A percentile compares a stretch with the other conserved stretches of the same genome.
These are phyloP conservation scores for Vigna reflexopilosa DNA, from an alignment of 306 rosid species.

Conservation along the genomic window DNA sequence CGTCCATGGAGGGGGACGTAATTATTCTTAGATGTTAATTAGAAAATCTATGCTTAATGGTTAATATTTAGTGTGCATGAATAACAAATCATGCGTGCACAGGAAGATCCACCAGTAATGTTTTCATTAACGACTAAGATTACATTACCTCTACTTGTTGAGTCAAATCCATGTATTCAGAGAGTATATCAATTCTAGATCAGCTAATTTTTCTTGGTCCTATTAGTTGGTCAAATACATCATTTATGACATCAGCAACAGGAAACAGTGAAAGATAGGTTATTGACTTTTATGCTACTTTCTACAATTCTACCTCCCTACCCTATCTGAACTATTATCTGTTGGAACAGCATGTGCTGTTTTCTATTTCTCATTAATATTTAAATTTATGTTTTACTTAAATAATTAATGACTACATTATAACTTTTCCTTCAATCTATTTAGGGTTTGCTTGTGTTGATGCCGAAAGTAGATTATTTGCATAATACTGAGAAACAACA, in stretches of 20 bases:
- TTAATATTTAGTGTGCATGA: neutral
- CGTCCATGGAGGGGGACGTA: neutral
- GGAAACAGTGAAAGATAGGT: conserved; percentile 22
- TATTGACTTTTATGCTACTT: neutral
- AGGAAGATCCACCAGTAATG: neutral
- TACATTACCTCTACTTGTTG: neutral
- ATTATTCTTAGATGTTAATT: neutral
- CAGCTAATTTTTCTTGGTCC: neutral
- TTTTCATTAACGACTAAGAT: neutral
- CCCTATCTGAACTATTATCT: neutral
- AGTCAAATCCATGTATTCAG: neutral
- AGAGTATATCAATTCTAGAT: neutral
- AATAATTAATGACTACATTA: neutral
- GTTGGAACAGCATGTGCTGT: neutral
- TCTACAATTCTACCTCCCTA: neutral
- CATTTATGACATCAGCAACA: neutral
- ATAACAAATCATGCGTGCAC: neutral
- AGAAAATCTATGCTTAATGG: neutral
- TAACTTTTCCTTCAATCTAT: neutral
- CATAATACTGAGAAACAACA: conserved; percentile 11
- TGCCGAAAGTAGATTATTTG: neutral
- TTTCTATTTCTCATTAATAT: neutral
- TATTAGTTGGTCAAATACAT: conserved; percentile 6
- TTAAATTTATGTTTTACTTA: neutral
- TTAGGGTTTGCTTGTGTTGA: neutral